phyloP scores from a whole-genome alignment of 768 basidiomycete species.

The Dioszegia hungarica region DNA sequence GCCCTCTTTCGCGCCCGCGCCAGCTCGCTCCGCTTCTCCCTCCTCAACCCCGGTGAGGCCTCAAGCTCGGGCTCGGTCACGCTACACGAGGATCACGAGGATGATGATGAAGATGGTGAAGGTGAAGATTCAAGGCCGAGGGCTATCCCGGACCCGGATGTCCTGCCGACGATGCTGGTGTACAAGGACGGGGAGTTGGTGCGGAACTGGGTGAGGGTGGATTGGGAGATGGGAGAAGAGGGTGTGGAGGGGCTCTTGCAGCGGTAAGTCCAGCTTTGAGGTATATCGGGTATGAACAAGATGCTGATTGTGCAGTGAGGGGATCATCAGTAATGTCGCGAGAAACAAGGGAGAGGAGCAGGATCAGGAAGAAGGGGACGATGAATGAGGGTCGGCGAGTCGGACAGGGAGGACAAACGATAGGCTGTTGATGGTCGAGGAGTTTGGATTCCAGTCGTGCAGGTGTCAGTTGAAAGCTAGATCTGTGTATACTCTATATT shows the following conservation, averaged over 20 bases:
- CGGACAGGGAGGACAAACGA: background rate
- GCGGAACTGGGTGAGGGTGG: constrained; percentile 41
- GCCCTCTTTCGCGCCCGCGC: constrained; percentile 36
- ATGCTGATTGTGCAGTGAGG: constrained; percentile 11
- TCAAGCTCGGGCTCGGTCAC: background rate
- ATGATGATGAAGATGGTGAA: constrained; percentile 15
- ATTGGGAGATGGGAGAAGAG: constrained; percentile 40
- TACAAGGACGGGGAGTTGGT: constrained; percentile 45
- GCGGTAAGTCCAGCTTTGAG: constrained; percentile 18
- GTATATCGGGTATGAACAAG: background rate
- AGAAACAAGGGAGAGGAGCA: background rate
- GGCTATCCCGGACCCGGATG: constrained; percentile 39
- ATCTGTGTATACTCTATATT: no score
- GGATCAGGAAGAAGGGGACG: background rate
- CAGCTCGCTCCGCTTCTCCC: constrained; percentile 36
- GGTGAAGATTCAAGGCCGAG: constrained; percentile 1
- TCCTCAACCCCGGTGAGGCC: constrained; percentile 20
- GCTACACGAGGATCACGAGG: constrained; percentile 10
- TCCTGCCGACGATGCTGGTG: constrained; percentile 42
- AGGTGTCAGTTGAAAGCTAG: no score
- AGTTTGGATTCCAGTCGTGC: no score
- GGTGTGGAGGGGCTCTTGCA: constrained; percentile 38
- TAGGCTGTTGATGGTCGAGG: background rate
- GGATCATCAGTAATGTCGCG: constrained; percentile 6
- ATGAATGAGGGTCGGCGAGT: background rate